Evolutionary conservation across 805 yeast genomes (phyloP).

Genomic region (Zygotorulaspora sp.): DNA sequence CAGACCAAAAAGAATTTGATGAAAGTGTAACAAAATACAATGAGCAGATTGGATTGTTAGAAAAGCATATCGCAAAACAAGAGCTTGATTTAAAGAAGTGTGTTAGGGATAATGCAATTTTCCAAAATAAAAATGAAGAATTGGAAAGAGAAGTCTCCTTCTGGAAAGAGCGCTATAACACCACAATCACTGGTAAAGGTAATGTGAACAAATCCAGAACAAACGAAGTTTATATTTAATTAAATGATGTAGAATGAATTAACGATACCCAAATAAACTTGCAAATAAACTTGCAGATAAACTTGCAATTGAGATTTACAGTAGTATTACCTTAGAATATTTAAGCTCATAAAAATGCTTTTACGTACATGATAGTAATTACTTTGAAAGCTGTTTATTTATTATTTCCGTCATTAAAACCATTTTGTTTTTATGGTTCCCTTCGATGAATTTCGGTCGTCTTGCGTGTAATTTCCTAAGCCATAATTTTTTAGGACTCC

Average conservation of each 20-base stretch:
- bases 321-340: slow-evolving; percentile 3
- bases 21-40: slow-evolving; percentile 45
- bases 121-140: slow-evolving; percentile 48
- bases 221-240: slow-evolving; percentile 10
- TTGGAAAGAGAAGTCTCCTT: slow-evolving; percentile 55
- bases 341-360: background rate
- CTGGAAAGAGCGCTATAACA: slow-evolving; percentile 43
- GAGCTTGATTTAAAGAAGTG: slow-evolving; percentile 42
- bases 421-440: slow-evolving; percentile 25
- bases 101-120: slow-evolving; percentile 53
- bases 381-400: no score
- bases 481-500: slow-evolving; percentile 65
- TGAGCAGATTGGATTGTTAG: slow-evolving; percentile 41
- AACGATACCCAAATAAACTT: no score
- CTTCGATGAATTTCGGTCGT: no score
- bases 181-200: slow-evolving; percentile 16
- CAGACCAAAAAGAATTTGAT: slow-evolving; percentile 55
- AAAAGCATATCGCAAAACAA: slow-evolving; percentile 43
- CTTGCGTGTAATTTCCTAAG: slow-evolving; percentile 55
- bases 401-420: slow-evolving; percentile 27
- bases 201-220: slow-evolving; percentile 6
- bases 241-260: no score
- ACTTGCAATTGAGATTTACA: background rate
- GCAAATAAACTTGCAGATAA: background rate
- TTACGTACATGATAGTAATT: slow-evolving; percentile 3